A percentile compares a stretch with the other conserved stretches of the same genome.
Evolutionary conservation across 768 basidiomycete species (phyloP).

Genomic region (Naganishia antarctica): DNA sequence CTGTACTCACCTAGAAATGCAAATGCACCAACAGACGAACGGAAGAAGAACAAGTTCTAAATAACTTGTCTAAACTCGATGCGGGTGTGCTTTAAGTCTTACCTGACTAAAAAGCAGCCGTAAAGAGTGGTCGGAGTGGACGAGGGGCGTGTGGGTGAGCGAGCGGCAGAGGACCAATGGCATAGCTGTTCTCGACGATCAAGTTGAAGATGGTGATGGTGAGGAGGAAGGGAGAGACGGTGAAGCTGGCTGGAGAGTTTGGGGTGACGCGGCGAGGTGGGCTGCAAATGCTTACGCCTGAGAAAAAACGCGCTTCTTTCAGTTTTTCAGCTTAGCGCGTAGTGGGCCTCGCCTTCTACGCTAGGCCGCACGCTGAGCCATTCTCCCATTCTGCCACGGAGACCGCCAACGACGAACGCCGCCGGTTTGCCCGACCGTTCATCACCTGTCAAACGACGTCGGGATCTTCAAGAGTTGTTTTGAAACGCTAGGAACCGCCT

Average conservation of each 20-base stretch:
- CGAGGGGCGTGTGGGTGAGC: constrained; percentile 14
- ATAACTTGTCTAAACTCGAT: constrained; percentile 37
- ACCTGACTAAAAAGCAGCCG: constrained; percentile 38
- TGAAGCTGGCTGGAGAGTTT: neutral
- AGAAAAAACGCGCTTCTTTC: neutral
- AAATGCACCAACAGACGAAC: neutral
- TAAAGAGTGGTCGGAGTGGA: constrained; percentile 39
- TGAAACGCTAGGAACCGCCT: neutral
- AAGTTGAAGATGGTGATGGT: constrained; percentile 15
- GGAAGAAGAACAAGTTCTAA: constrained; percentile 7
- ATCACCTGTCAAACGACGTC: neutral
- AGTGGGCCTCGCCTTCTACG: neutral
- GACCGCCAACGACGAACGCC: neutral
- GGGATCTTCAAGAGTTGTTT: neutral
- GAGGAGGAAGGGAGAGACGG: neutral
- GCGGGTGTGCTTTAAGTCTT: constrained; percentile 45
- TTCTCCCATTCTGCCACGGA: neutral
- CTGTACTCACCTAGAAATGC: constrained; percentile 15
- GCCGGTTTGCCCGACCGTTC: constrained; percentile 7
- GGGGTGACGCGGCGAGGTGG: neutral
- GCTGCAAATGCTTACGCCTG: neutral
- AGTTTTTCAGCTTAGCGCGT: neutral
- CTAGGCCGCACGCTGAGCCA: neutral
- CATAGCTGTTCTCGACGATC: neutral
- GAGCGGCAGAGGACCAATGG: neutral